Evolutionary conservation across 73 alveolate species (phyloP), one percentile per base, ranked within the genome.

Genomic region (Paramecium sexaurelia): DNA sequence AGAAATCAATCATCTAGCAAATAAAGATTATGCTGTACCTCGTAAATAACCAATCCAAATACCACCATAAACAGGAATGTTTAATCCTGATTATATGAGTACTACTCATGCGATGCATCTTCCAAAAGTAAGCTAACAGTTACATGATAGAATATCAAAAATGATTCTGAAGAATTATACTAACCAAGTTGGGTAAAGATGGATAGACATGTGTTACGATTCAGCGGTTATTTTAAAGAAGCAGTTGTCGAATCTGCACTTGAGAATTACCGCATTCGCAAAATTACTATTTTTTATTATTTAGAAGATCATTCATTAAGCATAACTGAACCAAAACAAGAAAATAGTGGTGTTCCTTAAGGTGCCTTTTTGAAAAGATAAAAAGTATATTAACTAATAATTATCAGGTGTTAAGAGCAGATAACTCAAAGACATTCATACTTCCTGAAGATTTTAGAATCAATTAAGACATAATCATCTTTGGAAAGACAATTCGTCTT

Each of bases 101-200:
- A 92, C 93, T 40, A 92, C 96, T 13, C 96, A 92, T 71, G 92
- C 93, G 7, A 83, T 89, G 73, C 94, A 92, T 87, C 69, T 75
- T 4, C 96, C 94, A 2, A 78, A 78, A 78, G 90, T 78, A 78
- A 41, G 19, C 9, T 40, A 43, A 32, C 45, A 24, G 27, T 40
- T 20, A 41, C 43, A 71, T 20, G 3, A n/a, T 32, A 68, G 61
- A 86, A 85, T 87, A 51, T 40, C 57, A 45, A 61, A 13, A 91
- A 82, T 20, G 99, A 96, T 85, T 55, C 95, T 26, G 88, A 93
- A 33, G 97, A 93, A 92, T 97, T 94, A 75, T 97, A 85, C 92
- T 97, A 97, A 92, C 99, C 99, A 17, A 96, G 97, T 55, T 97
- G 93, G 95, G 99, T 95, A 13, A 97, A 97, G 91, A 91, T 96